phyloP scores from a whole-genome alignment of 108 stramenopile species.

The Fragilariopsis cylindrus region DNA sequence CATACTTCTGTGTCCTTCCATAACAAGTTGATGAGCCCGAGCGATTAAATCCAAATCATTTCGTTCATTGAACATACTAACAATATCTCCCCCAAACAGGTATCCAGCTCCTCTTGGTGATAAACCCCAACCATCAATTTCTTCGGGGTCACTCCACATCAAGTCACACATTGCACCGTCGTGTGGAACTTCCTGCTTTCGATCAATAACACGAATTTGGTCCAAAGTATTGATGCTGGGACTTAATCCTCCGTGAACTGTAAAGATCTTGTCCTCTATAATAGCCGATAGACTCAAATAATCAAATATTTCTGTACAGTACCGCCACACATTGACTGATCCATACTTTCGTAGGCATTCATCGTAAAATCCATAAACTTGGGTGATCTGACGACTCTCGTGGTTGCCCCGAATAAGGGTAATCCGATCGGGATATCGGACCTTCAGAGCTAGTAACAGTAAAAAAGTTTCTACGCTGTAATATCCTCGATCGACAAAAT shows the following conservation, averaged over 20 bases:
- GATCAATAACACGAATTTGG: constrained; percentile 97
- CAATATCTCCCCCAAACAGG: constrained; percentile 96
- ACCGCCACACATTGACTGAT: constrained; percentile 97
- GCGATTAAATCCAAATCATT: constrained; percentile 94
- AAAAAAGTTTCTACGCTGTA: constrained; percentile 98
- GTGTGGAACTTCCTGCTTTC: constrained; percentile 99
- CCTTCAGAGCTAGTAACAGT: constrained; percentile 94
- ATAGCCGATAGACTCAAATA: constrained; percentile 92
- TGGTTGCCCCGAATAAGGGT: constrained; percentile 99
- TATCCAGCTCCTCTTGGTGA: constrained; percentile 98
- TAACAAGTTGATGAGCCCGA: constrained; percentile 97
- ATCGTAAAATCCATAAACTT: constrained; percentile 99
- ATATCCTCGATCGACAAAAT: constrained; percentile 99
- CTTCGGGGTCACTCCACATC: constrained; percentile 99
- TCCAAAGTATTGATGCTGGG: constrained; percentile 95
- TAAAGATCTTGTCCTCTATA: constrained; percentile 96
- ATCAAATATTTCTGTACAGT: constrained; percentile 99
- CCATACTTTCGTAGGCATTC: constrained; percentile 99
- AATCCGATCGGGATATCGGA: constrained; percentile 97
- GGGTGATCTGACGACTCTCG: constrained; percentile 95
- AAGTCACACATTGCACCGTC: constrained; percentile 99
- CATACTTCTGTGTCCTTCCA: constrained; percentile 97
- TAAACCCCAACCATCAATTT: constrained; percentile 97
- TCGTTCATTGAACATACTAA: constrained; percentile 94
- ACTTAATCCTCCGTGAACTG: constrained; percentile 96